A percentile compares a stretch with the other conserved stretches of the same genome.
These are phyloP conservation scores for Ceratobasidium sp. DNA, from an alignment of 1,284 basidiomycete species.

Conservation along the genomic window DNA sequence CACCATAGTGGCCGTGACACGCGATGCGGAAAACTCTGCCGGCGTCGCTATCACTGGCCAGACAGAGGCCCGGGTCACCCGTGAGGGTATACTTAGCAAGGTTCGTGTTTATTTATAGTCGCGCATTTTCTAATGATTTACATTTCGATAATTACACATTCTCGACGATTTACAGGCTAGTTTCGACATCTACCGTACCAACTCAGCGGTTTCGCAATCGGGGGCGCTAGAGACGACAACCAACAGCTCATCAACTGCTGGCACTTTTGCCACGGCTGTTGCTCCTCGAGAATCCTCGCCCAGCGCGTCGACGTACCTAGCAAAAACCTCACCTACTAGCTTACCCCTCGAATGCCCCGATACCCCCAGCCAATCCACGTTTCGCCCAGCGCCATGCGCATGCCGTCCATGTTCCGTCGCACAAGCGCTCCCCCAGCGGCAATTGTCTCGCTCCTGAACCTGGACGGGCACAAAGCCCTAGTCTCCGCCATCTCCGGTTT, in stretches of 20 bases:
- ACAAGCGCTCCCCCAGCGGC: slow-evolving; percentile 80
- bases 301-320: slow-evolving; percentile 56
- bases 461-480: no score
- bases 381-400: slow-evolving; percentile 37
- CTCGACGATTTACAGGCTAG: slow-evolving; percentile 83
- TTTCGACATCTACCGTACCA: slow-evolving; percentile 88
- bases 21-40: slow-evolving; percentile 84
- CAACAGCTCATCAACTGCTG: slow-evolving; percentile 78
- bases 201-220: slow-evolving; percentile 79
- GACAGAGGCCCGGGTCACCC: slow-evolving; percentile 77
- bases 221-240: slow-evolving; percentile 77
- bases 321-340: slow-evolving; percentile 5
- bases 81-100: slow-evolving; percentile 88
- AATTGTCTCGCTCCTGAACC: slow-evolving; percentile 70
- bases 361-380: slow-evolving; percentile 34
- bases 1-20: slow-evolving; percentile 80
- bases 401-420: slow-evolving; percentile 40
- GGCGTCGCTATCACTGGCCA: slow-evolving; percentile 86
- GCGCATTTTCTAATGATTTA: slow-evolving; percentile 31
- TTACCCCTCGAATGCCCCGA: slow-evolving; percentile 18
- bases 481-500: no score
- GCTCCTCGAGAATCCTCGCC: slow-evolving; percentile 85
- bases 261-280: slow-evolving; percentile 78
- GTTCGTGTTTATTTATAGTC: slow-evolving; percentile 61
- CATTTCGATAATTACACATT: slow-evolving; percentile 79